These are phyloP conservation scores for Nakaseomyces glabratus DNA, from an alignment of 1,139 yeast genomes.

Conservation along the genomic window DNA sequence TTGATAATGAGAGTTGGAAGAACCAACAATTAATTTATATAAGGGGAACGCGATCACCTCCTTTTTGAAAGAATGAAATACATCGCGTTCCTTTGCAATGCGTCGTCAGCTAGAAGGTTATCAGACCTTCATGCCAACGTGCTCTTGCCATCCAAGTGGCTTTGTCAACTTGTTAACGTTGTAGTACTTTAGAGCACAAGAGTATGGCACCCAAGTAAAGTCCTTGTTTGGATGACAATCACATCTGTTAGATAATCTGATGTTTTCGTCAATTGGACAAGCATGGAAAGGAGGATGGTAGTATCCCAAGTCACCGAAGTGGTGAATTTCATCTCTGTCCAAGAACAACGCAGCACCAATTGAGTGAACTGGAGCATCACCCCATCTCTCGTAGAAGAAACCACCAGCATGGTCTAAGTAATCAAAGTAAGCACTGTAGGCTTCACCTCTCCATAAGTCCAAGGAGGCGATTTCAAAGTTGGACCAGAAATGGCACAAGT, in stretches of 20 bases:
- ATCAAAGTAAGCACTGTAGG: slow-evolving; percentile 62
- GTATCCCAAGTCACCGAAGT: slow-evolving; percentile 76
- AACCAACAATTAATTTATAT: too few relatives aligned
- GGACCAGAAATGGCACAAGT: slow-evolving; percentile 87
- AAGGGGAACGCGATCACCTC: too few relatives aligned
- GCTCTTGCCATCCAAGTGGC: slow-evolving; percentile 72
- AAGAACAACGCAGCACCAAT: slow-evolving; percentile 69
- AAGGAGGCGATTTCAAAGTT: slow-evolving; percentile 80
- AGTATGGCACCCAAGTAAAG: slow-evolving; percentile 80
- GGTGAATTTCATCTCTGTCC: slow-evolving; percentile 58
- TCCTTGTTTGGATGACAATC: slow-evolving; percentile 65
- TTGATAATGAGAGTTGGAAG: too few relatives aligned
- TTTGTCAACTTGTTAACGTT: slow-evolving; percentile 51
- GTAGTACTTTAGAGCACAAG: slow-evolving; percentile 72
- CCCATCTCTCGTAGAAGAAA: slow-evolving; percentile 93
- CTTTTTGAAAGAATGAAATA: too few relatives aligned
- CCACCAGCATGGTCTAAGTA: slow-evolving; percentile 71
- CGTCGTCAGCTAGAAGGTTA: too few relatives aligned
- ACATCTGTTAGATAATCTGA: slow-evolving; percentile 51
- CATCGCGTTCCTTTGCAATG: too few relatives aligned
- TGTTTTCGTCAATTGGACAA: slow-evolving; percentile 63
- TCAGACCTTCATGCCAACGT: too few relatives aligned
- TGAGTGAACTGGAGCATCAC: slow-evolving; percentile 90
- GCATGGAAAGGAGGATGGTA: slow-evolving; percentile 72
- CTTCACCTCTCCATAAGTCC: slow-evolving; percentile 64